A percentile compares a stretch with the other conserved stretches of the same genome.
These are phyloP conservation scores for Porpolomopsis calyptriformis DNA, from an alignment of 768 basidiomycete genomes.

Conservation along the genomic window DNA sequence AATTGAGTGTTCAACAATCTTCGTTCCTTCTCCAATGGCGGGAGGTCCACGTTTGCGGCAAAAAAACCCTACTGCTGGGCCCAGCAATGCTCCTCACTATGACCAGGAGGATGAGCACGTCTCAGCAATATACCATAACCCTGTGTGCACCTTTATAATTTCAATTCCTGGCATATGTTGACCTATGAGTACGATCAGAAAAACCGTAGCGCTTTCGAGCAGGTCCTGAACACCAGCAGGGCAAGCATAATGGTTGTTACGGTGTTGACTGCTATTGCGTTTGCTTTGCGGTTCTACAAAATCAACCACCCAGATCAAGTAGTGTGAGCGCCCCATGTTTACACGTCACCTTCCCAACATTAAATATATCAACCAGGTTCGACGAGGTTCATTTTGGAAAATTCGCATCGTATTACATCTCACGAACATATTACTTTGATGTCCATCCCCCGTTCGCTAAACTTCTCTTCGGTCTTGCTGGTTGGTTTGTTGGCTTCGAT, in stretches of 20 bases:
- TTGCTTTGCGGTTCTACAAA: slow-evolving; percentile 85
- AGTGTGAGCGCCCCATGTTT: slow-evolving; percentile 47
- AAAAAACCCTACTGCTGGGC: neutral
- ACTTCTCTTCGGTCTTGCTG: slow-evolving; percentile 84
- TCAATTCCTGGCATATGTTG: neutral
- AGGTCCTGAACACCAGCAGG: slow-evolving; percentile 48
- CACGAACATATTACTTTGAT: slow-evolving; percentile 95
- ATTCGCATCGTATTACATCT: slow-evolving; percentile 91
- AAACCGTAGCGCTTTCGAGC: slow-evolving; percentile 50
- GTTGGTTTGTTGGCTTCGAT: slow-evolving; percentile 95
- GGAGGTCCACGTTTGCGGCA: neutral
- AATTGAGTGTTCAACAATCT: neutral
- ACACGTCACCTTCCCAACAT: slow-evolving; percentile 2
- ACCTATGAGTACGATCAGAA: slow-evolving; percentile 23
- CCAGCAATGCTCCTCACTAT: neutral
- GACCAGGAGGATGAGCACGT: slow-evolving; percentile 8
- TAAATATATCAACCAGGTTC: slow-evolving; percentile 42
- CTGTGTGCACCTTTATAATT: neutral
- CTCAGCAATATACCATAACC: slow-evolving; percentile 4
- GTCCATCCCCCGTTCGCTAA: slow-evolving; percentile 98
- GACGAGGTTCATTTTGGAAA: slow-evolving; percentile 99
- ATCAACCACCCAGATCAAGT: slow-evolving; percentile 92
- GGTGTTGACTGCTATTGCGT: slow-evolving; percentile 62
- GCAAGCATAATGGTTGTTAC: slow-evolving; percentile 56
- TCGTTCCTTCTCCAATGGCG: neutral